phyloP scores from a whole-genome alignment of 129 eudicot genomes.

The Chrysanthemum makinoi region DNA sequence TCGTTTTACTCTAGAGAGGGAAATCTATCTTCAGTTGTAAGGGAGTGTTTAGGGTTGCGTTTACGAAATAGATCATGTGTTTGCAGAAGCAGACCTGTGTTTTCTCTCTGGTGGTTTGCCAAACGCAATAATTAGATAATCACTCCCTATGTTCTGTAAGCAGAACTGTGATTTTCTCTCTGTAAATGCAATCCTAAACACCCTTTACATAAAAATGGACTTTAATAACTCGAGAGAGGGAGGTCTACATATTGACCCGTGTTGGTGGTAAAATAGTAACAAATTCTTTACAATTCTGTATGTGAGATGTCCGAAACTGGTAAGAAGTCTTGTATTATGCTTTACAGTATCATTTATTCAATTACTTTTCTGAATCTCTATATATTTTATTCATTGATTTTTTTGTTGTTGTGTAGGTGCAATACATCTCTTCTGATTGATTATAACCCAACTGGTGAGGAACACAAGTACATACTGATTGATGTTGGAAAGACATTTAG shows the following conservation, averaged over 20 bases:
- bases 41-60: too few species aligned
- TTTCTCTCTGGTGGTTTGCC: too few species aligned
- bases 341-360: background rate
- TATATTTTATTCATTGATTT: background rate
- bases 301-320: background rate
- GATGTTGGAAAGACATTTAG: conserved; percentile 97
- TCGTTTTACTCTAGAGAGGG: too few species aligned
- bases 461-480: conserved; percentile 84
- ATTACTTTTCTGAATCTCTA: background rate
- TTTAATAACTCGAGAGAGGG: conserved; percentile 4
- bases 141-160: too few species aligned
- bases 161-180: too few species aligned
- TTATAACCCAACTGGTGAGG: conserved; percentile 53
- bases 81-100: too few species aligned
- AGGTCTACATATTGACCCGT: background rate
- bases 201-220: background rate
- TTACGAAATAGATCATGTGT: too few species aligned
- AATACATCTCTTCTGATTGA: conserved; percentile 95
- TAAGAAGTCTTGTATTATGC: background rate
- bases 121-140: too few species aligned
- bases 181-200: too few species aligned
- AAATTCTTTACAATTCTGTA: background rate
- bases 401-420: conserved; percentile 49
- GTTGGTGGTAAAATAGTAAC: background rate
- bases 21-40: too few species aligned